phyloP scores from a whole-genome alignment of 805 yeast genomes.

The Cyberlindnera subsufficiens region DNA sequence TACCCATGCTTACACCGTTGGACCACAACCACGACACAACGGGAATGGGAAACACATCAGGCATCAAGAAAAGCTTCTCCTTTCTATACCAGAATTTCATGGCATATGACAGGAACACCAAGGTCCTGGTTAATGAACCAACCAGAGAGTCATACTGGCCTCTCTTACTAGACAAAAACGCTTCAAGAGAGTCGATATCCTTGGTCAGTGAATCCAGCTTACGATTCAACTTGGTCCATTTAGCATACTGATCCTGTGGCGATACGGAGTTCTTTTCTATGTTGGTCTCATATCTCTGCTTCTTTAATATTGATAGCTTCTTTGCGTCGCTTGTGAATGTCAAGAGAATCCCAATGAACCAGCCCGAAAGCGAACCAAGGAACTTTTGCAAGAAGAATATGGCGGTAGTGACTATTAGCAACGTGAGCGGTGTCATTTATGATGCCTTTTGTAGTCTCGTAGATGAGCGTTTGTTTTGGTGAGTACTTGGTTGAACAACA shows the following conservation, averaged over 20 bases:
- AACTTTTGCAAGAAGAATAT: conserved; percentile 6
- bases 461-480: too few relatives aligned
- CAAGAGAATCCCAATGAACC: conserved; percentile 3
- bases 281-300: conserved; percentile 41
- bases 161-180: conserved; percentile 1
- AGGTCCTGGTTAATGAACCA: background rate
- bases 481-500: background rate
- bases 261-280: conserved; percentile 55
- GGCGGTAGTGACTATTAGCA: conserved; percentile 2
- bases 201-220: conserved; percentile 5
- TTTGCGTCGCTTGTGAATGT: conserved; percentile 5
- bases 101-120: conserved; percentile 1
- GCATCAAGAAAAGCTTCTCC: conserved; percentile 8
- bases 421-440: conserved; percentile 8
- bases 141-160: conserved; percentile 1
- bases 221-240: conserved; percentile 90
- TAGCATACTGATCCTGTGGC: conserved; percentile 93
- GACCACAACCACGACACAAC: conserved; percentile 35
- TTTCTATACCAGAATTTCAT: conserved; percentile 15
- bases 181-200: conserved; percentile 7
- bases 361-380: conserved; percentile 6
- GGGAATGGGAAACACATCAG: conserved; percentile 29
- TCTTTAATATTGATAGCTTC: conserved; percentile 26
- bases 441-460: background rate
- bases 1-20: conserved; percentile 53